phyloP scores from a whole-genome alignment of 805 yeast species.

The Wickerhamiella shivajii region DNA sequence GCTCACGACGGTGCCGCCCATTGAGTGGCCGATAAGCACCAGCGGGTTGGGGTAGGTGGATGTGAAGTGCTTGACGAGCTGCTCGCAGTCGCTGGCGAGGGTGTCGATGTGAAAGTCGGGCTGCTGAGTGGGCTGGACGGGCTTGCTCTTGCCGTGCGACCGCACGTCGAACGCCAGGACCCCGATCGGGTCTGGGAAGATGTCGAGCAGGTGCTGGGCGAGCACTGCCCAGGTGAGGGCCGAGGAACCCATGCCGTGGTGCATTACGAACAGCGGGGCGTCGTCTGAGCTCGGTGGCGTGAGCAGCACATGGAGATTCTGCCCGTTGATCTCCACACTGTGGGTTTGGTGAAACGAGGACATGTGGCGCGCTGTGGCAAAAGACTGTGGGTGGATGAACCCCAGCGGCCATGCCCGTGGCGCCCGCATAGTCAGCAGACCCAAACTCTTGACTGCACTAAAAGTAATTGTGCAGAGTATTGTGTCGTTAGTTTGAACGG shows the following conservation, averaged over 20 bases:
- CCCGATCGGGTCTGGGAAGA: constrained; percentile 36
- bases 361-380: too few species aligned
- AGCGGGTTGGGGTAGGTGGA: constrained; percentile 25
- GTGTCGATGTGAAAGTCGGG: constrained; percentile 33
- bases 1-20: constrained; percentile 81
- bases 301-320: neutral
- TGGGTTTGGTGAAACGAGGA: too few species aligned
- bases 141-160: constrained; percentile 58
- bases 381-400: too few species aligned
- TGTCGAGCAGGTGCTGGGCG: constrained; percentile 24
- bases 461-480: too few species aligned
- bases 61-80: constrained; percentile 28
- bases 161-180: constrained; percentile 63
- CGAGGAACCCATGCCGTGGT: constrained; percentile 94
- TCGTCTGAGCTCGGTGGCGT: constrained; percentile 7
- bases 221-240: constrained; percentile 60
- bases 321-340: neutral
- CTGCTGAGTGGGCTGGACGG: constrained; percentile 18
- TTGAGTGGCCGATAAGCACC: constrained; percentile 71
- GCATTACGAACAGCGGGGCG: constrained; percentile 53
- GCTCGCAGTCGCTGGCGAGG: constrained; percentile 44
- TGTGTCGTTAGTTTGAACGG: too few species aligned
- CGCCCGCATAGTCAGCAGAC: too few species aligned
- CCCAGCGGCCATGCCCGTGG: too few species aligned
- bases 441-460: too few species aligned